Conservation (phyloP, 257 asterid genomes). For the Solanum microdontum region DNA sequence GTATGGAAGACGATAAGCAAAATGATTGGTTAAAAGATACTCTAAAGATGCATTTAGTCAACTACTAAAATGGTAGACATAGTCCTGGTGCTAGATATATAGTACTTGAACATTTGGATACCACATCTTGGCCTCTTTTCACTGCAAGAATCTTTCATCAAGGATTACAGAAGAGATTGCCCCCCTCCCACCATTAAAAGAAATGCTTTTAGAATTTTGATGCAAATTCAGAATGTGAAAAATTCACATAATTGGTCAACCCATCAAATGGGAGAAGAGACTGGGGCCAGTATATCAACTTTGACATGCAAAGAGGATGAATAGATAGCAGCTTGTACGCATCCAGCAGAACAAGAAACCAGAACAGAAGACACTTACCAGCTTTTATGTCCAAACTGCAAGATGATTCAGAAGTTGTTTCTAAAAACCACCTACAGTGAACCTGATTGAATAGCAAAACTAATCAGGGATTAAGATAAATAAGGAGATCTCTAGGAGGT, state of each 20-base stretch:
- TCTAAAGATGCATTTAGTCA: neutral
- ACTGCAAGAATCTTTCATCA: neutral
- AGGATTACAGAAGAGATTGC: neutral
- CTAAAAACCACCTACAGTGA: conserved; percentile 65
- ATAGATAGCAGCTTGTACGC: neutral
- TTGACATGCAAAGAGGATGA: neutral
- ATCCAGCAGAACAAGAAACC: neutral
- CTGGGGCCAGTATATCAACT: neutral
- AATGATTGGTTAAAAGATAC: neutral
- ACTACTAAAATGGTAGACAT: neutral
- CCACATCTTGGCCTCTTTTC: neutral
- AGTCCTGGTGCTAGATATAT: neutral
- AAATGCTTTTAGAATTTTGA: neutral
- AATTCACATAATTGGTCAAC: neutral
- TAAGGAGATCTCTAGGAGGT: neutral
- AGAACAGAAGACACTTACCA: conserved; percentile 35
- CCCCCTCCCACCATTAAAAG: neutral
- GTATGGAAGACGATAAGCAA: neutral
- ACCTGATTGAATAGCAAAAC: conserved; percentile 36
- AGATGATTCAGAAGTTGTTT: conserved; percentile 50
- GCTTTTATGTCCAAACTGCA: conserved; percentile 62
- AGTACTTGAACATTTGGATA: neutral
- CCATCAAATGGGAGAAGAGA: neutral
- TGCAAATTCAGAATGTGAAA: neutral
- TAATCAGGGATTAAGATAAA: neutral